Percentiles rank a stretch among this genome's conserved stretches.
Conservation (phyloP, 257 asterid genomes). For the Plantago ovata region DNA sequence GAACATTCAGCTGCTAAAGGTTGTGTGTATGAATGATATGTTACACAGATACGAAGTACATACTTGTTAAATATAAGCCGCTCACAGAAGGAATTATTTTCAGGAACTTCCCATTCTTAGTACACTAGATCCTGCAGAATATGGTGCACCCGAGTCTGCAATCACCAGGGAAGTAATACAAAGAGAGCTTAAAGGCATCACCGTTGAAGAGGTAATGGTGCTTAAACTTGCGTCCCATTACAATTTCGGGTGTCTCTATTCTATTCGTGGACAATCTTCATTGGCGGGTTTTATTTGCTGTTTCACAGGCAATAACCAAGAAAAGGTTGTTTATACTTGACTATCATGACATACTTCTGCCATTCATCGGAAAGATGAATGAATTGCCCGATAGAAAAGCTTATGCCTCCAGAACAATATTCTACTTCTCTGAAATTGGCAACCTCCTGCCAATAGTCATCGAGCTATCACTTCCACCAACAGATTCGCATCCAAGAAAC, state of each 20-base stretch:
- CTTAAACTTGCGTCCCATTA: not conserved
- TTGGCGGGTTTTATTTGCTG: no score
- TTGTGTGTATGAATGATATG: no score
- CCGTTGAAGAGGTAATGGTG: conserved; percentile 57
- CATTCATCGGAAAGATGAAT: conserved; percentile 77
- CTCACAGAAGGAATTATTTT: conserved; percentile 10
- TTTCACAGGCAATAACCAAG: conserved; percentile 55
- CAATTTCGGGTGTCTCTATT: not conserved
- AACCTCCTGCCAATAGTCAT: conserved; percentile 57
- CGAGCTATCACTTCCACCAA: conserved; percentile 80
- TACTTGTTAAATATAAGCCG: conserved; percentile 2
- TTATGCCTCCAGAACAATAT: conserved; percentile 77
- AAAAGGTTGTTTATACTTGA: conserved; percentile 70
- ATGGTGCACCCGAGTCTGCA: conserved; percentile 78
- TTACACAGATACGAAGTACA: conserved; percentile 10
- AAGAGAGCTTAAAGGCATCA: conserved; percentile 57
- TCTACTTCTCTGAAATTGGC: conserved; percentile 42
- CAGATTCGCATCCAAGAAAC: conserved; percentile 47
- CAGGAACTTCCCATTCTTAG: conserved; percentile 86
- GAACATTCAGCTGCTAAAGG: conserved; percentile 69
- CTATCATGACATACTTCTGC: conserved; percentile 73
- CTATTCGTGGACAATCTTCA: not conserved
- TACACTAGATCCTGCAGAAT: conserved; percentile 67
- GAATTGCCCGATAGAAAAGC: conserved; percentile 78
- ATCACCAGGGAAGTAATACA: conserved; percentile 65